phyloP scores from a whole-genome alignment of 306 rosid genomes.

The Fragaria nilgerrensis region DNA sequence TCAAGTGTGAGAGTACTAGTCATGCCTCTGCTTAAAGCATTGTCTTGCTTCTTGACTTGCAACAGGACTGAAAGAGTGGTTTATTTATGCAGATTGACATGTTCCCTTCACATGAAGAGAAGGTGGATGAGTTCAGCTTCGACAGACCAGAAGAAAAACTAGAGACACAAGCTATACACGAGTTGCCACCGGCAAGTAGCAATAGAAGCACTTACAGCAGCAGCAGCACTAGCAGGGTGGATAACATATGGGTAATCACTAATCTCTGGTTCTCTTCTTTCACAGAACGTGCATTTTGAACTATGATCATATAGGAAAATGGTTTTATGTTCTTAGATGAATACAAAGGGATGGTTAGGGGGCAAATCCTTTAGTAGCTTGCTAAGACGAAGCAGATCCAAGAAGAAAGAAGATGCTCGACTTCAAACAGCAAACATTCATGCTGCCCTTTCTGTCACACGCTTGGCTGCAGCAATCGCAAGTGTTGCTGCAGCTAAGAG shows the following conservation, averaged over 20 bases:
- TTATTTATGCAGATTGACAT: not conserved
- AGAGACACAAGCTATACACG: constrained; percentile 3
- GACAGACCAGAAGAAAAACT: not conserved
- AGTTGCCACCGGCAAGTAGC: not conserved
- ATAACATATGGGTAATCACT: constrained; percentile 8
- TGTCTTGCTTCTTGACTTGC: not conserved
- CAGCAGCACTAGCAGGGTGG: not conserved
- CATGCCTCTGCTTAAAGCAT: not conserved
- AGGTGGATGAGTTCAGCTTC: not conserved
- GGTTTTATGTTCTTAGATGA: not conserved
- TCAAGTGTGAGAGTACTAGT: constrained; percentile 11
- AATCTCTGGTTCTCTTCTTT: not conserved
- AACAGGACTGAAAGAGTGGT: not conserved
- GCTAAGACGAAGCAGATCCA: not conserved
- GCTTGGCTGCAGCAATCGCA: constrained; percentile 33
- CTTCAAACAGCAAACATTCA: constrained; percentile 24
- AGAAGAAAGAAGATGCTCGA: constrained; percentile 25
- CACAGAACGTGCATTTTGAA: not conserved
- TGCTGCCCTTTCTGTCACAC: constrained; percentile 27
- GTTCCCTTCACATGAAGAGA: constrained; percentile 12
- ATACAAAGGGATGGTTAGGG: constrained; percentile 5
- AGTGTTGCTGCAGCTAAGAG: constrained; percentile 19
- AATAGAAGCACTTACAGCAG: not conserved
- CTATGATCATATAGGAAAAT: not conserved
- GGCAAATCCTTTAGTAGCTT: constrained; percentile 9